Evolutionary conservation across 257 asterid genomes (phyloP), one percentile per base, ranked within the genome.

Genomic region (Solanum corneliomulleri): DNA sequence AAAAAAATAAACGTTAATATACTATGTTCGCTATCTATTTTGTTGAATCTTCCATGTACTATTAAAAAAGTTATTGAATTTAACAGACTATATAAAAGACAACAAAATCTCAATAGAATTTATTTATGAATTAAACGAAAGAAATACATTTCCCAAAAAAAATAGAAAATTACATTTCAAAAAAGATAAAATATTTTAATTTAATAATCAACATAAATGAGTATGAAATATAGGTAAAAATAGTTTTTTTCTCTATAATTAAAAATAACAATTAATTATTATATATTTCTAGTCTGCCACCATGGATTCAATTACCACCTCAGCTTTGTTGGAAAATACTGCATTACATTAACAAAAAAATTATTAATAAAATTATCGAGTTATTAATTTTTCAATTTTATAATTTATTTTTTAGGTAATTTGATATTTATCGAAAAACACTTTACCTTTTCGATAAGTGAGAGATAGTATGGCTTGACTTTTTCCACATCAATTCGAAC

Each of bases 381-480:
- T 70, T 31, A 31, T 7, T 70, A 70, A 7, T 70, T 15, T 15
- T 33, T 14, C 0, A 3, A 0, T 70, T 69, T 0, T 0, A 10
- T 16, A 31, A 9, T 1, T 33, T 70, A 70, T 9, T 1, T 8
- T 31, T 70, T 31, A 70, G 37, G 6, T 70, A 20, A 70, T 31
- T 0, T 31, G 4, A 15, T 68, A 66, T 18, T 0, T 68, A 7
- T 68, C 11, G 0, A 29, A 68, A 68, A 56, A 0, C 0, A 18
- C 47, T 74, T 68, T 80, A 92, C 98, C 96, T 94, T 95, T 89
- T 93, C 91, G 56, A 94, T 92, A 85, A 95, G 93, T 31, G 96
- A 95, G 23, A 93, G 42, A 62, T 95, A 93, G 81, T 95, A 95
- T 21, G 98, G 98, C 78, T 95, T 94, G 87, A 94, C 89, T 58